Evolutionary conservation across 768 basidiomycete genomes (phyloP), one percentile per base, ranked within the genome.

Genomic region (Ramaria sp.): DNA sequence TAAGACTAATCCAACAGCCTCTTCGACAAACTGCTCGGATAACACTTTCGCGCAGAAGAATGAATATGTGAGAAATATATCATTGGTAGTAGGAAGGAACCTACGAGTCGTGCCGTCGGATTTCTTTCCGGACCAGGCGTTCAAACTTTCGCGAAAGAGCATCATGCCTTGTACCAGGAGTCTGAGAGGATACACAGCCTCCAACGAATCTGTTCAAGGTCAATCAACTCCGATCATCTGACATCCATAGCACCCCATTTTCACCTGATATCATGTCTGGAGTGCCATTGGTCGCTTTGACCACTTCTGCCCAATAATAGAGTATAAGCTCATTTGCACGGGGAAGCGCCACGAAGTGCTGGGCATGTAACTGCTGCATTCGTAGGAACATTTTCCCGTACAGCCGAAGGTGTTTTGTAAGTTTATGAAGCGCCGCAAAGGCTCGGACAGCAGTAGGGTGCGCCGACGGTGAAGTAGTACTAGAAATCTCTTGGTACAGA

Each of bases 111-210:
- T 38, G 41, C 20, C 39, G 6, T 32, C 9, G 9, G 24, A 78
- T 59, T 75, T 72, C 57, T 84, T 86, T 72, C 65, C 3, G 72
- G 83, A 76, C 88, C 88, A 92, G 62, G 82, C 84, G 8, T 80
- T 74, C 22, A 92, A 73, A 59, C 78, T 86, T 56, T 90, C 89
- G 61, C 85, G 88, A 70, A 92, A 91, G 8, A 92, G 69, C 5
- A 86, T 83, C 81, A 92, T 83, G 2, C 83, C 85, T 62, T 90
- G 88, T 0, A 91, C 85, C 55, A 92, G 71, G 61, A 87, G 81
- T 10, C 83, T 79, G 22, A 86, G 73, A n/a, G 90, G 89, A 63
- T 82, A 90, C 1, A 82, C 65, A 1, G 81, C 84, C 42, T 72
- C 67, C 28, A 71, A 64, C 0, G 81, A 77, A 64, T 91, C 87